Conservation (phyloP, 2,329 filamentous ascomycete species). For the Alternaria solani region DNA sequence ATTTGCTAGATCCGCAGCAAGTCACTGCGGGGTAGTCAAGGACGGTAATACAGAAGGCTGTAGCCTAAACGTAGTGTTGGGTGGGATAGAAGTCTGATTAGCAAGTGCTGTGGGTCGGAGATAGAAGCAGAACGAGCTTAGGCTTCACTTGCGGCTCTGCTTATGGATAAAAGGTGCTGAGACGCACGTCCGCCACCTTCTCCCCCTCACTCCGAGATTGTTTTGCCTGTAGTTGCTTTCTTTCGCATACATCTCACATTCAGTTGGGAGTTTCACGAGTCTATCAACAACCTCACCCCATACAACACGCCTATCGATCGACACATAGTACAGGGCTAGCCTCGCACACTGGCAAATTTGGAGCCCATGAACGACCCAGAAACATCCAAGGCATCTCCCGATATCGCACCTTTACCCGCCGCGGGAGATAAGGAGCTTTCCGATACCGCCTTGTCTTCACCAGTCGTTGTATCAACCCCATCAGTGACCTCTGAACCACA, state of each 20-base stretch:
- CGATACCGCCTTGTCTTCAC: slow-evolving; percentile 34
- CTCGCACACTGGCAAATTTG: not conserved
- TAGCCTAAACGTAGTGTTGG: slow-evolving; percentile 13
- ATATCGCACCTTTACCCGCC: slow-evolving; percentile 13
- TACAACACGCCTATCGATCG: not conserved
- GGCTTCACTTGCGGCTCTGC: slow-evolving; percentile 20
- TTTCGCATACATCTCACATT: not conserved
- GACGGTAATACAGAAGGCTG: slow-evolving; percentile 4
- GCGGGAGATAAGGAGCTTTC: slow-evolving; percentile 25
- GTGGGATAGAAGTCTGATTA: slow-evolving; percentile 5
- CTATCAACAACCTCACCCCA: not conserved
- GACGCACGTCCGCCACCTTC: slow-evolving; percentile 1
- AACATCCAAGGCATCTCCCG: slow-evolving; percentile 16
- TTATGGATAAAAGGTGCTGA: slow-evolving; percentile 22
- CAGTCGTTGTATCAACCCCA: slow-evolving; percentile 35
- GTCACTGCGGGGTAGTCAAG: slow-evolving; percentile 18
- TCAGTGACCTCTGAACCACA: slow-evolving; percentile 33
- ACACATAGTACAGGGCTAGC: slow-evolving; percentile 1
- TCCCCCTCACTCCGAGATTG: not conserved
- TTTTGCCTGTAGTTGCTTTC: not conserved
- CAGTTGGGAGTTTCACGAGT: not conserved
- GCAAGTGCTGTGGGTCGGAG: not conserved
- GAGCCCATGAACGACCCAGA: slow-evolving; percentile 32
- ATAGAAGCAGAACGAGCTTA: not conserved
- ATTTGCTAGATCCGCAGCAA: slow-evolving; percentile 8